Evolutionary conservation across 805 yeast species (phyloP), one percentile per base, ranked within the genome.

Genomic region (Candida mattraensis): DNA sequence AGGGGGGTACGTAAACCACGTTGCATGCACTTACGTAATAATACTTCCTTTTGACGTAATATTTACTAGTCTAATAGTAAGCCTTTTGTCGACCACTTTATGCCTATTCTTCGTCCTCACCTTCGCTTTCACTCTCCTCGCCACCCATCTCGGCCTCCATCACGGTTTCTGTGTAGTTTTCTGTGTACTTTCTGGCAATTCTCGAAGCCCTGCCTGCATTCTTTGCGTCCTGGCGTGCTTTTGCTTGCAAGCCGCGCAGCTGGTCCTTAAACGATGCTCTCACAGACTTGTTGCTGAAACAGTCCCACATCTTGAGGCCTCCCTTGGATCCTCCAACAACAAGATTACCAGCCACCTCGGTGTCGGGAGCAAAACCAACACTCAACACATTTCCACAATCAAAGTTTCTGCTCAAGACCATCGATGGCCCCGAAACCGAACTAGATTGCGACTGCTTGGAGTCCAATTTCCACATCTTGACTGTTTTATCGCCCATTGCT

Each of bases 381-480:
- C 87, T 72, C 51, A 93, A 75, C 14, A 91, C 96, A 57, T 87
- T 88, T 43, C 99, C 99, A 35, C 88, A 85, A 48, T 89, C 97
- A 51, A 93, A 81, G 64, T 93, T 96, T 58, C 97, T 78, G 24
- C 91, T 79, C 43, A 88, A 67, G 5, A 88, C 83, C 95, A 93
- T 83, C 15, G 91, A 80, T 25, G 99, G 98, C 9, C 48, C 50
- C 9, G 25, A 26, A 13, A 18, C 34, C 8, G 22, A n/a, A 14
- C 20, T 21, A n/a, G n/a, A n/a, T n/a, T n/a, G n/a, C n/a, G n/a
- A n/a, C 25, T 25, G 18, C 19, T 20, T 14, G 7, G 48, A 43
- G 18, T 61, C 58, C 41, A 85, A 70, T 54, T 86, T 85, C 99
- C 99, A 93, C 34, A 93, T 66, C 62, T 93, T 93, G 36, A 88